These are phyloP conservation scores for Dioscorea cayenensis DNA, from an alignment of 116 monocot genomes.

Conservation along the genomic window DNA sequence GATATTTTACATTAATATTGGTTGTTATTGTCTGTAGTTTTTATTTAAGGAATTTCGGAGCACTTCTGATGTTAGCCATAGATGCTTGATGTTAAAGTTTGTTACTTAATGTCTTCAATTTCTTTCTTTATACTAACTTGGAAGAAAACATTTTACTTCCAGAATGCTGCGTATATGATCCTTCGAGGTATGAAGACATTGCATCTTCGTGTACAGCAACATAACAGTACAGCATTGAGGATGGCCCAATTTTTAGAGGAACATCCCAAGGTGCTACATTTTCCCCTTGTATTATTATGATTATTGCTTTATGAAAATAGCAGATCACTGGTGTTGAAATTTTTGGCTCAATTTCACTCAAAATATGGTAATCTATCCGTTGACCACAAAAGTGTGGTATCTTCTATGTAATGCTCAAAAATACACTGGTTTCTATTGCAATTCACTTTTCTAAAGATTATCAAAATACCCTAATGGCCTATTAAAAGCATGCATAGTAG, in stretches of 20 bases:
- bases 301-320: not conserved
- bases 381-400: not conserved
- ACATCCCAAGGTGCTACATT: constrained; percentile 78
- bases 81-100: not conserved
- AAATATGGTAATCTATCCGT: not conserved
- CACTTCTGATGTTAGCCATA: no score
- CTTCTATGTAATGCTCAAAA: no score
- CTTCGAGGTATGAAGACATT: constrained; percentile 86
- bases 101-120: not conserved
- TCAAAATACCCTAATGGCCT: no score
- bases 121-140: not conserved
- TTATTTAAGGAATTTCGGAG: no score
- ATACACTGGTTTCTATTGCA: no score
- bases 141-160: constrained; percentile 3
- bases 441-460: no score
- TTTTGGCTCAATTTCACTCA: not conserved
- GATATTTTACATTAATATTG: no score
- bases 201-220: constrained; percentile 79
- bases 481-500: no score
- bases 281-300: not conserved
- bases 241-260: constrained; percentile 99
- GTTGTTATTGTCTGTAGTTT: no score
- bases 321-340: not conserved
- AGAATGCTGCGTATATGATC: constrained; percentile 93
- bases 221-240: constrained; percentile 84